Evolutionary conservation across 305 asterid species (phyloP).

Genomic region (Coffea humblotiana): DNA sequence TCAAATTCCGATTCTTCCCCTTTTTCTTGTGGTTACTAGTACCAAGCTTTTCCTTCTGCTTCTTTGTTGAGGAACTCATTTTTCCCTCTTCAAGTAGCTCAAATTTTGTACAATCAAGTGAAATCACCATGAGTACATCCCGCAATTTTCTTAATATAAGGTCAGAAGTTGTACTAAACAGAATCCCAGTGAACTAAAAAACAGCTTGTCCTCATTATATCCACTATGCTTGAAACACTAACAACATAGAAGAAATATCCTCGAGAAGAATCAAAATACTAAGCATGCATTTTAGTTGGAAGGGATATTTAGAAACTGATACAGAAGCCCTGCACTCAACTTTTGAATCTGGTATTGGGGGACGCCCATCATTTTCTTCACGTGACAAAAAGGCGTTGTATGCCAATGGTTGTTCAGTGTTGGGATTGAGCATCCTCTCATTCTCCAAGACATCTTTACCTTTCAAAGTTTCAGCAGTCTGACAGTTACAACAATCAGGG

Average conservation of each 20-base stretch:
- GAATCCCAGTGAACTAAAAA: conserved; percentile 79
- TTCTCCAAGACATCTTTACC: conserved; percentile 44
- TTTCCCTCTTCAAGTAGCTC: conserved; percentile 82
- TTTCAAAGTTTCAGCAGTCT: conserved; percentile 61
- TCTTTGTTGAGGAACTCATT: conserved; percentile 39
- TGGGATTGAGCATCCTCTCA: conserved; percentile 41
- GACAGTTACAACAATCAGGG: conserved; percentile 34
- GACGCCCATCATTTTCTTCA: conserved; percentile 30
- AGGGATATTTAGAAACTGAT: conserved; percentile 40
- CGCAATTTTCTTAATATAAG: conserved; percentile 70
- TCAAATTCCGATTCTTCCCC: conserved; percentile 59
- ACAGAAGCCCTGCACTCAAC: conserved; percentile 28
- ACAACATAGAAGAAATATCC: conserved; percentile 55
- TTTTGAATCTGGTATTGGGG: conserved; percentile 36
- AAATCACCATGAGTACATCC: conserved; percentile 74
- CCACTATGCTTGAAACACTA: conserved; percentile 49
- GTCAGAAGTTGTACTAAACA: conserved; percentile 73
- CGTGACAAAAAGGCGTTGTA: conserved; percentile 34
- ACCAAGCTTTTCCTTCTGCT: conserved; percentile 59
- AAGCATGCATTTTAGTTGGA: conserved; percentile 47
- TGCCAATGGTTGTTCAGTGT: conserved; percentile 33
- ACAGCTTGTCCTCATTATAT: conserved; percentile 51
- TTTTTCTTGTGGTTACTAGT: conserved; percentile 67
- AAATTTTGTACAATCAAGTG: conserved; percentile 86
- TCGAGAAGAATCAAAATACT: conserved; percentile 72